Percentiles rank a stretch among this genome's conserved stretches.
These are phyloP conservation scores for Calamus simplicifolius DNA, from an alignment of 176 grass and related monocot genomes.

Conservation along the genomic window DNA sequence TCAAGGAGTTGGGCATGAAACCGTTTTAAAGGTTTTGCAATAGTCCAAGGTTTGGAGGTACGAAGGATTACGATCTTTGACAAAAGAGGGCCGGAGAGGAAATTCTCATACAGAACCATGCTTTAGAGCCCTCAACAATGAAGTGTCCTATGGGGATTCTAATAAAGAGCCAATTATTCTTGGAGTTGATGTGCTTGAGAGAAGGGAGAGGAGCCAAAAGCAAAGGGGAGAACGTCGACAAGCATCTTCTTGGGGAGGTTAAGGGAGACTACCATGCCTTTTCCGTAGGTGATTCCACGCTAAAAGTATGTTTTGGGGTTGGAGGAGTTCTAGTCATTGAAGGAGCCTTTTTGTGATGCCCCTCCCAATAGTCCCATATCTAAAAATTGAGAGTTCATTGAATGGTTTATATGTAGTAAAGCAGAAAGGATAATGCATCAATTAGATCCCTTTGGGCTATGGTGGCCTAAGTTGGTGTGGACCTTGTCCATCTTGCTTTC, in stretches of 20 bases:
- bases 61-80: background rate
- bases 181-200: slow-evolving; percentile 80
- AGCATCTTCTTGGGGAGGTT: slow-evolving; percentile 60
- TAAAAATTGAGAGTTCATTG: too few relatives aligned
- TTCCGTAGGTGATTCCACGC: slow-evolving; percentile 60
- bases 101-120: background rate
- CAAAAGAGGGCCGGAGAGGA: slow-evolving; percentile 1
- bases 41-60: slow-evolving; percentile 8
- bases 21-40: background rate
- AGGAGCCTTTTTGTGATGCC: slow-evolving; percentile 23
- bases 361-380: too few relatives aligned
- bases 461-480: too few relatives aligned
- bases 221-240: slow-evolving; percentile 31
- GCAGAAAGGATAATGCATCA: too few relatives aligned
- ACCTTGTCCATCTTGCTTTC: too few relatives aligned
- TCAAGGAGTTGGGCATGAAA: background rate
- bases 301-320: slow-evolving; percentile 58
- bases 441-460: too few relatives aligned
- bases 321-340: slow-evolving; percentile 57
- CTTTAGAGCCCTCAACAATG: slow-evolving; percentile 21
- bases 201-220: slow-evolving; percentile 34
- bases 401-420: too few relatives aligned
- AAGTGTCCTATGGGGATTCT: slow-evolving; percentile 27
- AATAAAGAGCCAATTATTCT: slow-evolving; percentile 50
- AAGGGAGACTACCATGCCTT: slow-evolving; percentile 34